Evolutionary conservation across 108 stramenopile genomes (phyloP), one percentile per base, ranked within the genome.

Genomic region (Skeletonema grethae): DNA sequence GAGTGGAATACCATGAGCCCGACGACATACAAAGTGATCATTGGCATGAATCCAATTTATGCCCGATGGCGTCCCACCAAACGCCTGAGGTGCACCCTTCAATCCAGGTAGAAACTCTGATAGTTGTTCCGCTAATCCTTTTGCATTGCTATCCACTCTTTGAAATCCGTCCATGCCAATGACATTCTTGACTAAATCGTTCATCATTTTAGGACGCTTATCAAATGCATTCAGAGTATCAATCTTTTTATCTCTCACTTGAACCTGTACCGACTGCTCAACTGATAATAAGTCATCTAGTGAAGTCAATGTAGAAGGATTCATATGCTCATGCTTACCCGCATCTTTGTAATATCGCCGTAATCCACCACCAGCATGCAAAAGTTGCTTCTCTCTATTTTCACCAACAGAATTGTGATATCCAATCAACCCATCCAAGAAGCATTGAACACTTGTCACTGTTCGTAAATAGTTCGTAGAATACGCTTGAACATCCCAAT

Each of bases 221-320:
- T 93, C 92, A 63, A 93, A 93, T 41, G 88, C 75, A 85, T 93
- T 93, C 7, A 93, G 64, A 9, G 87, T 87, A 61, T 93, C 92
- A 30, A 73, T 65, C 10, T 57, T 16, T 41, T 68, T 69, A 20
- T 88, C 83, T 45, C 92, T 81, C 3, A 93, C 88, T 43, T 79
- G 65, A 3, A 92, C 73, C 34, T 48, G 38, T 8, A 90, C 58
- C 16, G 24, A 35, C 8, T 56, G 28, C 1, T 63, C 55, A 7
- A 59, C 57, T 7, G 5, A 20, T 35, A 82, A 58, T 35, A 82
- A 58, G 50, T 81, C 81, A 25, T 55, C 61, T 4, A 9, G 31
- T 15, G 61, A 56, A 20, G 58, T 72, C n/a, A 69, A 67, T 2
- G 65, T 74, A 29, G 77, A 45, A 39, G 61, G 50, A 41, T 82